Percentiles rank a stretch among this genome's conserved stretches.
Evolutionary conservation across 2,329 filamentous ascomycete species (phyloP).

Genomic region (Exutisphaerella laricina): DNA sequence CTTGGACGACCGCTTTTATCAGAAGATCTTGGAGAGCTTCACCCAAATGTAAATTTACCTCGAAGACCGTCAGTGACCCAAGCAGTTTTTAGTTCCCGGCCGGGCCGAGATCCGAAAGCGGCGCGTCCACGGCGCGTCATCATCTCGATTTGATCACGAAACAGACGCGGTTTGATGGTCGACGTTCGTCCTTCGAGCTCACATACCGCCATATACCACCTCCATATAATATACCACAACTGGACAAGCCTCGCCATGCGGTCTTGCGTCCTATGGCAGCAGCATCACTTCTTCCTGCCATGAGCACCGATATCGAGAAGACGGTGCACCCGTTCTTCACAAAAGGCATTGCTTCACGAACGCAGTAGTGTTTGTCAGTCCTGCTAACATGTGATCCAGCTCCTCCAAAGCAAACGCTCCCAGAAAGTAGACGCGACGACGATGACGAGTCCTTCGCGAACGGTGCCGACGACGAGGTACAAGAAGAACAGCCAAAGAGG

Average conservation of each 20-base stretch:
- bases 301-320: constrained; percentile 23
- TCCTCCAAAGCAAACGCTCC: constrained; percentile 1
- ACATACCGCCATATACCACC: neutral
- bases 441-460: neutral
- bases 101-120: neutral
- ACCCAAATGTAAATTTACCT: neutral
- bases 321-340: constrained; percentile 31
- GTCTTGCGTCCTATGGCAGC: constrained; percentile 19
- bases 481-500: constrained; percentile 15
- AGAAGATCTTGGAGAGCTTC: neutral
- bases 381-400: neutral
- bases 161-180: constrained; percentile 1
- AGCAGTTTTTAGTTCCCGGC: neutral
- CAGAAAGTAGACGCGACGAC: neutral
- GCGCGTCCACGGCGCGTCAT: neutral
- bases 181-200: neutral
- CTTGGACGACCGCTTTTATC: constrained; percentile 1
- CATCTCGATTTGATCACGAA: no score
- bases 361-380: no score
- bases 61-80: neutral
- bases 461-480: constrained; percentile 1
- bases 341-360: neutral
- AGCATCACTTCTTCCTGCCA: constrained; percentile 20
- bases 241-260: no score
- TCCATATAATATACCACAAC: neutral